phyloP scores from a whole-genome alignment of 2,329 filamentous ascomycete genomes.

The Paraphaeosphaeria sporulosa region DNA sequence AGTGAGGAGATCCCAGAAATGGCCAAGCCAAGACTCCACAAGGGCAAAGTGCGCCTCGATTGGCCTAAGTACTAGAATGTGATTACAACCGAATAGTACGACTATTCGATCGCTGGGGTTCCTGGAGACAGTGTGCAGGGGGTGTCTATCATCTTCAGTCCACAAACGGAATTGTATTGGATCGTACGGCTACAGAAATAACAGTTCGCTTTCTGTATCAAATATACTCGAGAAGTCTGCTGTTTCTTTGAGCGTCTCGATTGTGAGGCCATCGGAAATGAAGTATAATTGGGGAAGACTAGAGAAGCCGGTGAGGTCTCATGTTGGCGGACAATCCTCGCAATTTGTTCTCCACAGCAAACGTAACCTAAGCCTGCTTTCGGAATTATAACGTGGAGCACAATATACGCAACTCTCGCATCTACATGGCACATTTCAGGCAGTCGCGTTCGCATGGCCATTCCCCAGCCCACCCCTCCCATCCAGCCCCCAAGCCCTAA shows the following conservation, averaged over 20 bases:
- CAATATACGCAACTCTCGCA: too few relatives aligned
- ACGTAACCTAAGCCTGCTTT: too few relatives aligned
- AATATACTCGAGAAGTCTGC: not conserved
- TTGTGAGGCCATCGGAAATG: not conserved
- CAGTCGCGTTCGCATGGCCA: not conserved
- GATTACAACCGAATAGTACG: not conserved
- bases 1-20: not conserved
- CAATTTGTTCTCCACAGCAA: not conserved
- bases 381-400: too few relatives aligned
- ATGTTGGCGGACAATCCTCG: not conserved
- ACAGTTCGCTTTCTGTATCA: too few relatives aligned
- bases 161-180: not conserved
- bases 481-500: conserved; percentile 57
- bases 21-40: not conserved
- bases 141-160: too few relatives aligned
- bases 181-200: not conserved
- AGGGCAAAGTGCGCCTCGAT: not conserved
- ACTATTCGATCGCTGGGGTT: not conserved
- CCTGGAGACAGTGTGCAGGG: not conserved
- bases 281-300: not conserved
- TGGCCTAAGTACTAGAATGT: not conserved
- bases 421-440: not conserved
- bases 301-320: not conserved
- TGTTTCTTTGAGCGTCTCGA: not conserved
- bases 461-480: conserved; percentile 4